phyloP scores from a whole-genome alignment of 2,329 filamentous ascomycete genomes.

The Cercospora sp. region DNA sequence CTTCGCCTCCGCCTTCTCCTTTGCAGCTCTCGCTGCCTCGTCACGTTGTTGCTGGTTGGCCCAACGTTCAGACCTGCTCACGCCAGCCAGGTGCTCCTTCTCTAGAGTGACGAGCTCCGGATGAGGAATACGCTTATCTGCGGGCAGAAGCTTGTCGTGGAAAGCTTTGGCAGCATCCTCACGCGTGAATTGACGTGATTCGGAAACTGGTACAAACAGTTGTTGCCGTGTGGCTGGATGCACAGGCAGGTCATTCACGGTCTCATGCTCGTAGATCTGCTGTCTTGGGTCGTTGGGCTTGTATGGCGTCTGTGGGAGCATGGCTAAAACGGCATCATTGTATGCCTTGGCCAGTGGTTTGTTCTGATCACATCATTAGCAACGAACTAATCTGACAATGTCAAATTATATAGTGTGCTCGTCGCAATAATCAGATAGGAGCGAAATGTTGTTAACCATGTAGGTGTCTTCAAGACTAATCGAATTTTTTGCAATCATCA shows the following conservation, averaged over 20 bases:
- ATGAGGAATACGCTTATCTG: constrained; percentile 64
- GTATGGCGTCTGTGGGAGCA: constrained; percentile 72
- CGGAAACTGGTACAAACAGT: constrained; percentile 64
- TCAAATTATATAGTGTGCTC: neutral
- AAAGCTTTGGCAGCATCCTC: constrained; percentile 65
- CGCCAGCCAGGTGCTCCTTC: constrained; percentile 44
- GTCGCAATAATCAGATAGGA: constrained; percentile 64
- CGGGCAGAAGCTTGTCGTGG: constrained; percentile 58
- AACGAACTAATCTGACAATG: neutral
- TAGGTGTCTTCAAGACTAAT: constrained; percentile 99
- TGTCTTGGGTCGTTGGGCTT: constrained; percentile 31
- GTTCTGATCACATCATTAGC: constrained; percentile 54
- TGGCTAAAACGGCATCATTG: constrained; percentile 69
- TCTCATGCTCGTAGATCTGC: constrained; percentile 55
- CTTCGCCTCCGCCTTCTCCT: constrained; percentile 43
- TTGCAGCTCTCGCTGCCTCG: constrained; percentile 38
- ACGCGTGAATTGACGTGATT: constrained; percentile 65
- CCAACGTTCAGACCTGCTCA: constrained; percentile 45
- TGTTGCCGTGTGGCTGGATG: constrained; percentile 56
- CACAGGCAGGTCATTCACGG: constrained; percentile 64
- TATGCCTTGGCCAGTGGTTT: constrained; percentile 77
- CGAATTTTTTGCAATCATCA: constrained; percentile 80
- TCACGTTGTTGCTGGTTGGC: constrained; percentile 45
- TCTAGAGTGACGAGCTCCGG: constrained; percentile 58
- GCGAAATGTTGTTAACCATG: constrained; percentile 84